Evolutionary conservation across 371 early-diverging fungal species (phyloP).

Genomic region (Circinella umbellata): DNA sequence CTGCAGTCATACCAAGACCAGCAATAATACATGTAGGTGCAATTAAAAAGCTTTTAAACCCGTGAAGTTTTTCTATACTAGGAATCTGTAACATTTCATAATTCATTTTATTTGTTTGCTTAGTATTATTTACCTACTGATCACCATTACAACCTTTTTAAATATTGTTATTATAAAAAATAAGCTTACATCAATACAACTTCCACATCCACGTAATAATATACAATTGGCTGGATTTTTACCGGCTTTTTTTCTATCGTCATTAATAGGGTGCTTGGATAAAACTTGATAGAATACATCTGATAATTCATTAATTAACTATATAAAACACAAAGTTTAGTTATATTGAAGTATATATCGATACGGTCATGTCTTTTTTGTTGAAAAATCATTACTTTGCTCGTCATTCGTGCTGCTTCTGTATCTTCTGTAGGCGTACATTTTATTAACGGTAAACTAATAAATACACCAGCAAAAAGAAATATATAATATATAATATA

Average conservation of each 20-base stretch:
- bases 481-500: too few species aligned
- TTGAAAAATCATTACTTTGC: slow-evolving; percentile 29
- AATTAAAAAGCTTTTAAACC: slow-evolving; percentile 50
- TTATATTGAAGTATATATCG: too few species aligned
- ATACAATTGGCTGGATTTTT: slow-evolving; percentile 56
- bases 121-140: not conserved
- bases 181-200: slow-evolving; percentile 38
- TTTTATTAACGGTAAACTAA: slow-evolving; percentile 39
- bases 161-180: too few species aligned
- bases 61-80: slow-evolving; percentile 45
- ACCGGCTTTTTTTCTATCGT: slow-evolving; percentile 31
- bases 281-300: slow-evolving; percentile 33
- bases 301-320: slow-evolving; percentile 55
- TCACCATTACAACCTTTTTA: too few species aligned
- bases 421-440: slow-evolving; percentile 44
- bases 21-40: slow-evolving; percentile 66
- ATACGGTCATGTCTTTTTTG: too few species aligned
- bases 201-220: slow-evolving; percentile 51
- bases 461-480: too few species aligned
- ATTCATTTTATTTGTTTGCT: too few species aligned
- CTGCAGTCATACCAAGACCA: slow-evolving; percentile 53
- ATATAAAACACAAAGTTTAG: not conserved
- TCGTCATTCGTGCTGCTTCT: slow-evolving; percentile 45
- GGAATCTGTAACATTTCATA: slow-evolving; percentile 30
- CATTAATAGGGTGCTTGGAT: slow-evolving; percentile 47